Evolutionary conservation across 2,329 filamentous ascomycete species (phyloP), one percentile per base, ranked within the genome.

Genomic region (Ascochyta lentis): DNA sequence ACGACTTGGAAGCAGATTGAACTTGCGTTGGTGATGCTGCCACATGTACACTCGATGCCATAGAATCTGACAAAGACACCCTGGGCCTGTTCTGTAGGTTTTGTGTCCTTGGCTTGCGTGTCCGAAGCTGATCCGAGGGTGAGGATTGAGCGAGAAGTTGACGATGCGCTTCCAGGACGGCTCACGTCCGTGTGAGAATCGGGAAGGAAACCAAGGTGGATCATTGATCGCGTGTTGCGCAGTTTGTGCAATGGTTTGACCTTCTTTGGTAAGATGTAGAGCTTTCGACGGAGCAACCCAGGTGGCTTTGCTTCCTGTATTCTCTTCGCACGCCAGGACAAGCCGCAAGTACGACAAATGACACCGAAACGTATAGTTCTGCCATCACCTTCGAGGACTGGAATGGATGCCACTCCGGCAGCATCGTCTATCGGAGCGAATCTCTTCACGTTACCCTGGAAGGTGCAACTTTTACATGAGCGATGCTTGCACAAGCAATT

Each of bases 341-440:
- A 33, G 9, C 70, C 70, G 37, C 68, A 71, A 5, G 35, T 50
- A 16, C 54, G 46, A 42, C 70, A 72, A 7, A 70, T 46, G 35
- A 68, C 61, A 19, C 70, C 69, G 49, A 68, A 71, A 1, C 48
- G 56, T 15, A 70, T 34, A 3, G 46, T 33, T n/a, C 57, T 54
- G 39, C 22, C 35, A 4, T 19, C 34, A 3, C 42, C 40, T 23
- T 45, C 40, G n/a, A 23, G 19, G 12, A 40, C 9, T 10, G 51
- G 45, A 33, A 54, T 23, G 13, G 62, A 42, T 8, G 60, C 64
- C 4, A 71, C 57, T 15, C 64, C 52, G 26, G 58, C 54, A 3
- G 61, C 60, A 49, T 72, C 67, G n/a, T 59, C 48, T 45, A 69
- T 68, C 7, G 69, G 68, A 7, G 62, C 49, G 42, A 69, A 72